Evolutionary conservation across 2,329 filamentous ascomycete genomes (phyloP).

Genomic region (Ophiosphaerella korrae): DNA sequence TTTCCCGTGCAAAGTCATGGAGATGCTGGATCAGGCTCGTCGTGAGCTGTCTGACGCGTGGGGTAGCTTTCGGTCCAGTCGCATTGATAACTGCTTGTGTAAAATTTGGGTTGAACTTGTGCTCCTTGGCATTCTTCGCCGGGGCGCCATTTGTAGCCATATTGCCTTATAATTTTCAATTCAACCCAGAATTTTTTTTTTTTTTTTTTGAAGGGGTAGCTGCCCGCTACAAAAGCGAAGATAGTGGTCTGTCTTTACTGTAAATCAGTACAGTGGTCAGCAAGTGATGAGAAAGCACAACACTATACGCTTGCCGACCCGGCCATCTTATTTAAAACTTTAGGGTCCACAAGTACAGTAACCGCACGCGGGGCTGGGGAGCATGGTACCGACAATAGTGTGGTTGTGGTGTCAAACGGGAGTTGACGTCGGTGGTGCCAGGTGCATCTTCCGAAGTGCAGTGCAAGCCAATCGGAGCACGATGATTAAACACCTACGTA

Average conservation of each 20-base stretch:
- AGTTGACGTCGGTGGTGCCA: conserved; percentile 19
- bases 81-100: conserved; percentile 74
- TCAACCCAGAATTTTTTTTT: background rate
- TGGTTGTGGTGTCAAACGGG: conserved; percentile 9
- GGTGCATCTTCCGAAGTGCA: conserved; percentile 26
- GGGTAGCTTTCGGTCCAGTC: conserved; percentile 71
- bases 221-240: too few species aligned
- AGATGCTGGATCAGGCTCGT: conserved; percentile 70
- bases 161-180: conserved; percentile 1
- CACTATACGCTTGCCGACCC: background rate
- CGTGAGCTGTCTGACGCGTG: conserved; percentile 68
- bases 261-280: background rate
- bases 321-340: conserved; percentile 3
- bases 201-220: too few species aligned
- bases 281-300: background rate
- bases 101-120: conserved; percentile 74
- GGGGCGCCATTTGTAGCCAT: conserved; percentile 28
- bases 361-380: conserved; percentile 19
- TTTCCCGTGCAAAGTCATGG: conserved; percentile 78
- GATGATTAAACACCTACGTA: background rate
- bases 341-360: conserved; percentile 2
- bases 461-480: conserved; percentile 12
- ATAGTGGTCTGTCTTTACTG: too few species aligned
- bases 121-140: conserved; percentile 20
- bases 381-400: conserved; percentile 3